Evolutionary conservation across 2,329 filamentous ascomycete genomes (phyloP).

Genomic region (Calonectria pauciramosa): DNA sequence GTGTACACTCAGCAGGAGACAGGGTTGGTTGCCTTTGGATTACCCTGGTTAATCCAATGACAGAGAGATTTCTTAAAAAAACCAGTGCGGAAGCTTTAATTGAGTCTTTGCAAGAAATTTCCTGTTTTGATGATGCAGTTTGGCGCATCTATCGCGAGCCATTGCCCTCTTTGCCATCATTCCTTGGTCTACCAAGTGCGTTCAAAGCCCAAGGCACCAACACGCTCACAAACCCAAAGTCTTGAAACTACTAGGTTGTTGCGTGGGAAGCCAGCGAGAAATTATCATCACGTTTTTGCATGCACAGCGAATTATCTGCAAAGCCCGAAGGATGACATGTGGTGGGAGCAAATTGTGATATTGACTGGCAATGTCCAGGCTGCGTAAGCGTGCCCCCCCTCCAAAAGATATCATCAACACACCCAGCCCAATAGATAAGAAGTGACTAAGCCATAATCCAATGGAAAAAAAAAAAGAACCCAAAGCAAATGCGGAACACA

Average conservation of each 20-base stretch:
- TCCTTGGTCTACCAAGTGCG: too few relatives aligned
- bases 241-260: background rate
- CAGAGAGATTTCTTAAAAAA: background rate
- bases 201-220: background rate
- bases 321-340: too few relatives aligned
- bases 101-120: background rate
- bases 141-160: background rate
- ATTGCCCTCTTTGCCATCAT: background rate
- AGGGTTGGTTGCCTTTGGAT: background rate
- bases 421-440: background rate
- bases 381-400: background rate
- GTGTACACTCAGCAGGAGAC: background rate
- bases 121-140: background rate
- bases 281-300: background rate
- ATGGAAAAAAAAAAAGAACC: background rate
- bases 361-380: background rate
- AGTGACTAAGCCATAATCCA: background rate
- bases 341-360: background rate
- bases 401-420: background rate
- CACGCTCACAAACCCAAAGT: background rate
- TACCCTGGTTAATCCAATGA: background rate
- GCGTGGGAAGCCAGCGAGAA: background rate
- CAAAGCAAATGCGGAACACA: background rate
- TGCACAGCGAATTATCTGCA: background rate
- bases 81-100: background rate